phyloP scores from a whole-genome alignment of 2,329 filamentous ascomycete genomes.

The Colletotrichum navitas region DNA sequence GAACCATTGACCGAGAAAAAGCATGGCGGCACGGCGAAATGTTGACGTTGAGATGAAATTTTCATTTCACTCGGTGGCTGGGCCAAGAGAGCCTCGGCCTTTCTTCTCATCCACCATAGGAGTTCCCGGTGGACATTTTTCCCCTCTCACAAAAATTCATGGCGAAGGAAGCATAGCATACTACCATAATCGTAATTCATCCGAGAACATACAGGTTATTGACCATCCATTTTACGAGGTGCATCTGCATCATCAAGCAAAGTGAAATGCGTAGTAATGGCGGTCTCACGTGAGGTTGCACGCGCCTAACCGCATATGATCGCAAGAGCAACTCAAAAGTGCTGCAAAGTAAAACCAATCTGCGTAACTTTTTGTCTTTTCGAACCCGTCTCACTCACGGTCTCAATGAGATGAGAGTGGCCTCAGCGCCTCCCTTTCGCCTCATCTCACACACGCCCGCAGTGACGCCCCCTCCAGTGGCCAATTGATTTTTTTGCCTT shows the following conservation, averaged over 20 bases:
- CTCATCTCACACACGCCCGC: neutral
- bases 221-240: neutral
- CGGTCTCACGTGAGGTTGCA: neutral
- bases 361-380: too few relatives aligned
- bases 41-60: conserved; percentile 16
- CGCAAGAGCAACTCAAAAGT: neutral
- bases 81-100: neutral
- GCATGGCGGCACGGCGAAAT: conserved; percentile 18
- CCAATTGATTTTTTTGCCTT: neutral
- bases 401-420: neutral
- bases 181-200: conserved; percentile 17
- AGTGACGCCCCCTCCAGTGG: neutral
- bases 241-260: neutral
- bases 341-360: neutral
- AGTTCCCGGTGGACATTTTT: conserved; percentile 9
- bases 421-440: neutral
- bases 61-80: conserved; percentile 8
- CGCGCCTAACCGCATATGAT: neutral
- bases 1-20: neutral
- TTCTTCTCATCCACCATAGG: neutral
- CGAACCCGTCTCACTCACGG: neutral
- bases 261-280: neutral
- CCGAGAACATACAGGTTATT: neutral
- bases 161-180: conserved; percentile 16
- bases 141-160: neutral